Conservation (phyloP, 1,284 basidiomycete genomes). For the Exobasidium cylindrosporum region DNA sequence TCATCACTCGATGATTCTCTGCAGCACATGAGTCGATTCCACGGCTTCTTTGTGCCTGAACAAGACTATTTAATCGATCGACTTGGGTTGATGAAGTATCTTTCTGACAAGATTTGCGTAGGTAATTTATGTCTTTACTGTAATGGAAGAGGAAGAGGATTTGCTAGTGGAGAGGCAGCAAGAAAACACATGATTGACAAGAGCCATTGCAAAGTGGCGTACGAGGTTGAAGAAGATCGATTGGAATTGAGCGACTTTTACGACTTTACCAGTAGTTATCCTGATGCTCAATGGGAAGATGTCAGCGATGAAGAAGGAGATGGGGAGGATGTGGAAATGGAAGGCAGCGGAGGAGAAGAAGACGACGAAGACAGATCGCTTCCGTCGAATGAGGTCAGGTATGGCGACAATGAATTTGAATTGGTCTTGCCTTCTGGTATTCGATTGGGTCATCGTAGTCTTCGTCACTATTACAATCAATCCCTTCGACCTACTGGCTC, state of each 20-base stretch:
- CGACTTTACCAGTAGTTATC: constrained; percentile 81
- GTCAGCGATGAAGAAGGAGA: constrained; percentile 50
- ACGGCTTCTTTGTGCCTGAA: constrained; percentile 97
- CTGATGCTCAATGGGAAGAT: constrained; percentile 56
- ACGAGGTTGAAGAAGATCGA: constrained; percentile 74
- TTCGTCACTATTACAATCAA: constrained; percentile 85
- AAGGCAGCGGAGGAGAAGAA: constrained; percentile 60
- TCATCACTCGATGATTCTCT: constrained; percentile 68
- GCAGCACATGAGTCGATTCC: constrained; percentile 78
- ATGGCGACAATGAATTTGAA: constrained; percentile 65
- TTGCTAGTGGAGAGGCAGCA: constrained; percentile 42
- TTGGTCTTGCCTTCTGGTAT: constrained; percentile 92
- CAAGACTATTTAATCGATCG: constrained; percentile 83
- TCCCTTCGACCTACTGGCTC: constrained; percentile 32
- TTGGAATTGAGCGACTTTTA: constrained; percentile 91
- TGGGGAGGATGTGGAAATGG: constrained; percentile 30
- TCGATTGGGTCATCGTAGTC: constrained; percentile 83
- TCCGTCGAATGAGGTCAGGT: constrained; percentile 20
- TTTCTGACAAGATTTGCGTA: constrained; percentile 89
- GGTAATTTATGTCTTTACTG: constrained; percentile 93
- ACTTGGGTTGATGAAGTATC: constrained; percentile 75
- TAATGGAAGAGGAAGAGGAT: constrained; percentile 45
- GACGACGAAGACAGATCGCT: constrained; percentile 61
- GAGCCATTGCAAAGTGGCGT: constrained; percentile 88
- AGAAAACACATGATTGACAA: constrained; percentile 54